Conservation (phyloP, 768 basidiomycete species). For the Tylopilus sp. region DNA sequence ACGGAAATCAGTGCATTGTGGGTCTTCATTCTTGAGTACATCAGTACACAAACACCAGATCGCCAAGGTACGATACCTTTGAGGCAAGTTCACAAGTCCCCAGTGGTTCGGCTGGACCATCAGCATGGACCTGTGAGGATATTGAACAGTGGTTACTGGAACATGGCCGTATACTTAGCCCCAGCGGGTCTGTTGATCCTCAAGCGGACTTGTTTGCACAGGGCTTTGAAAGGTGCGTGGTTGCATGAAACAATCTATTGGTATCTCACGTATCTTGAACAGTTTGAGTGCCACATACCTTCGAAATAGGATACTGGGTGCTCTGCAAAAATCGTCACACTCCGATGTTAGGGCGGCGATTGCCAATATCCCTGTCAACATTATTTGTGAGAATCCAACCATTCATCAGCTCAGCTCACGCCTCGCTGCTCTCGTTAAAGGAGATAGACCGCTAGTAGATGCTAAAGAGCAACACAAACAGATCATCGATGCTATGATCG, state of each 20-base stretch:
- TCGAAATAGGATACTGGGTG: constrained; percentile 19
- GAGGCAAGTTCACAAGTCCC: no score
- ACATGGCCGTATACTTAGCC: constrained; percentile 19
- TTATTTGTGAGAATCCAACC: constrained; percentile 41
- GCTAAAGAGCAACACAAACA: constrained; percentile 20
- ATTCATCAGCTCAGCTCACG: constrained; percentile 35
- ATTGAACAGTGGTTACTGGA: constrained; percentile 29
- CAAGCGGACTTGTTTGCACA: constrained; percentile 30
- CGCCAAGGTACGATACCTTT: constrained; percentile 48
- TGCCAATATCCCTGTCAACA: constrained; percentile 23
- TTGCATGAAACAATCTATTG: not conserved
- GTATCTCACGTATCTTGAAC: no score
- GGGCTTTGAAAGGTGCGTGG: constrained; percentile 37
- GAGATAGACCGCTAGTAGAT: no score
- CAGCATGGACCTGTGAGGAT: constrained; percentile 19
- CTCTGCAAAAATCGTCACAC: constrained; percentile 31
- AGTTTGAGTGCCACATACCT: constrained; percentile 32
- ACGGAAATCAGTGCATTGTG: no score
- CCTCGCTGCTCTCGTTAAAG: no score
- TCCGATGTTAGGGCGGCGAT: constrained; percentile 26
- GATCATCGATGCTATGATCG: constrained; percentile 38
- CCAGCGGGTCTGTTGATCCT: constrained; percentile 6
- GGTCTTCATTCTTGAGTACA: constrained; percentile 59
- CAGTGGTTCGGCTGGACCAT: constrained; percentile 22
- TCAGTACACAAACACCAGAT: constrained; percentile 64